These are phyloP conservation scores for Usnea hakonensis DNA, from an alignment of 495 filamentous ascomycete species.

Conservation along the genomic window DNA sequence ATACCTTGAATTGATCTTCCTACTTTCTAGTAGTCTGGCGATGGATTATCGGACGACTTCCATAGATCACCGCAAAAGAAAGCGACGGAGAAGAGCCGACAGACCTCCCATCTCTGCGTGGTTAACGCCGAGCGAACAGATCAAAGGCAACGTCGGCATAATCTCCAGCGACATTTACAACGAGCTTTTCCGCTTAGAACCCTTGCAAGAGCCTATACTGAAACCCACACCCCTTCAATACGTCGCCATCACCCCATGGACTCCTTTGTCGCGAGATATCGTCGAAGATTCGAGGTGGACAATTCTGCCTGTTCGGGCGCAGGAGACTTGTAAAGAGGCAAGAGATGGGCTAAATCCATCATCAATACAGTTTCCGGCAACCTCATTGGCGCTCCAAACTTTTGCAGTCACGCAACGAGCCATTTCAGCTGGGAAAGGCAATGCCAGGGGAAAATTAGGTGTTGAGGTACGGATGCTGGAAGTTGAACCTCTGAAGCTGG, in stretches of 20 bases:
- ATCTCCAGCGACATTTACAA: slow-evolving; percentile 78
- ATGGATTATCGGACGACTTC: slow-evolving; percentile 19
- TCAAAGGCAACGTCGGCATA: slow-evolving; percentile 81
- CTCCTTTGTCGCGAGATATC: slow-evolving; percentile 46
- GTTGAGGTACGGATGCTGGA: slow-evolving; percentile 79
- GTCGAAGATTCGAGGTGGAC: slow-evolving; percentile 70
- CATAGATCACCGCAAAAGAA: slow-evolving; percentile 39
- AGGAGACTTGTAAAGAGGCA: background rate
- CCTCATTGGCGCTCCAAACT: slow-evolving; percentile 67
- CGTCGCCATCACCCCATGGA: slow-evolving; percentile 76
- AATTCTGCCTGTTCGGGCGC: slow-evolving; percentile 63
- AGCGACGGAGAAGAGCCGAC: slow-evolving; percentile 41
- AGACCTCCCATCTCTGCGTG: slow-evolving; percentile 51
- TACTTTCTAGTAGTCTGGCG: background rate
- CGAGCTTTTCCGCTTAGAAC: slow-evolving; percentile 63
- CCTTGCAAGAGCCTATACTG: background rate
- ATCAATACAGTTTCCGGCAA: slow-evolving; percentile 76
- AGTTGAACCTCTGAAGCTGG: slow-evolving; percentile 67
- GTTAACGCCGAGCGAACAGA: slow-evolving; percentile 68
- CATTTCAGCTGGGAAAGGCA: slow-evolving; percentile 47
- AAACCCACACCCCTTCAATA: slow-evolving; percentile 37
- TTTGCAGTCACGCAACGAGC: slow-evolving; percentile 62
- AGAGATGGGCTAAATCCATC: slow-evolving; percentile 31
- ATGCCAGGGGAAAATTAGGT: slow-evolving; percentile 23
- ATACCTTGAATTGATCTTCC: background rate